These are phyloP conservation scores for Phlegmacium glaucopus DNA, from an alignment of 768 basidiomycete species.

Conservation along the genomic window DNA sequence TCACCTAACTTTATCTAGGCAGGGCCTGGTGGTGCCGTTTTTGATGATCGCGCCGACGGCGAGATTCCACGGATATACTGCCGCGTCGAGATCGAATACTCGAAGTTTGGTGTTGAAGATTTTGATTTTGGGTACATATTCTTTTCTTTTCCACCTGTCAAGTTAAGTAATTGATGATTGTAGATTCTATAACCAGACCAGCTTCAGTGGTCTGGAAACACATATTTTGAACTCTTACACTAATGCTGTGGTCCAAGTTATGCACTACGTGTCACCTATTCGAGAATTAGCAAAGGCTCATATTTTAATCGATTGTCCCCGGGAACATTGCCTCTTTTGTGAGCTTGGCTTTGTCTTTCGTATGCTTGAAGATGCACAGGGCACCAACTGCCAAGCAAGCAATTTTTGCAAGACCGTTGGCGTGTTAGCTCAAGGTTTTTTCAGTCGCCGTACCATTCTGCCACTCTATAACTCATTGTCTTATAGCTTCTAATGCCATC, in stretches of 20 bases:
- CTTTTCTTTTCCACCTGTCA: background rate
- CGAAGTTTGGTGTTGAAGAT: slow-evolving; percentile 97
- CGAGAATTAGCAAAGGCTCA: slow-evolving; percentile 86
- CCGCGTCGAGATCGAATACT: slow-evolving; percentile 96
- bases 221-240: slow-evolving; percentile 98
- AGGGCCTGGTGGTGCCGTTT: slow-evolving; percentile 50
- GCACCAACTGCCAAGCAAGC: slow-evolving; percentile 93
- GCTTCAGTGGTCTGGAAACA: slow-evolving; percentile 90
- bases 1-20: slow-evolving; percentile 21
- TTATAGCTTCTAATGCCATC: slow-evolving; percentile 66
- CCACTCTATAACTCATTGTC: background rate
- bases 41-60: slow-evolving; percentile 47
- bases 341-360: slow-evolving; percentile 92
- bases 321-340: slow-evolving; percentile 92
- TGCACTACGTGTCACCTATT: slow-evolving; percentile 81
- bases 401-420: slow-evolving; percentile 96
- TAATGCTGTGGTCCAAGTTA: slow-evolving; percentile 84
- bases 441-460: background rate
- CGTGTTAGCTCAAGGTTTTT: slow-evolving; percentile 76
- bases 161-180: background rate
- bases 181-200: slow-evolving; percentile 92
- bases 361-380: slow-evolving; percentile 94
- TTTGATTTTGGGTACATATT: slow-evolving; percentile 90
- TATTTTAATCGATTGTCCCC: slow-evolving; percentile 81
- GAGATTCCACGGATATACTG: slow-evolving; percentile 80